Conservation (phyloP, 192 early-diverging fungal species). For the Linnemannia zychae region DNA sequence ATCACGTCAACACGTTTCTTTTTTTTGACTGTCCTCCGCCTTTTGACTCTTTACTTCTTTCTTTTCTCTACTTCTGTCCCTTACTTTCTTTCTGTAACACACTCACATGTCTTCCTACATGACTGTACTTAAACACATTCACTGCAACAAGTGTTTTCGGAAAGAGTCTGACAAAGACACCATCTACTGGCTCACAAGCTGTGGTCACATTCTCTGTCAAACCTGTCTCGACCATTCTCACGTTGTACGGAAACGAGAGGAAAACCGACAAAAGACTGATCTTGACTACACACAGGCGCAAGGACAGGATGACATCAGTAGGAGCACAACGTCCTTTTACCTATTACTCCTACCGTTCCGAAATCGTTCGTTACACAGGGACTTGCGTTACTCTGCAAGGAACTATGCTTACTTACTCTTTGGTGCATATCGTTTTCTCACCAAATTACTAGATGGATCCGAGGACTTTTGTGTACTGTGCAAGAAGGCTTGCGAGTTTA, state of each 20-base stretch:
- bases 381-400: no score
- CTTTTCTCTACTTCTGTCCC: background rate
- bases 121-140: slow-evolving; percentile 26
- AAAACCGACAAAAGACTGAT: background rate
- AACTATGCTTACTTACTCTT: no score
- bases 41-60: slow-evolving; percentile 8
- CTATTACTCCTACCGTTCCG: background rate
- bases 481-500: slow-evolving; percentile 31
- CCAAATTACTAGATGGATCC: slow-evolving; percentile 7
- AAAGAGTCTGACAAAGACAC: slow-evolving; percentile 3
- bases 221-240: slow-evolving; percentile 23
- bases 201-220: slow-evolving; percentile 42
- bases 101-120: background rate
- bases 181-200: slow-evolving; percentile 24
- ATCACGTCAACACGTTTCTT: no score
- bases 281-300: background rate
- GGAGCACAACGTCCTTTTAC: background rate
- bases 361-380: no score
- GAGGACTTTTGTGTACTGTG: slow-evolving; percentile 29
- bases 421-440: background rate
- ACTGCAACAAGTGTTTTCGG: slow-evolving; percentile 50
- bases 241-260: background rate
- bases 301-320: background rate
- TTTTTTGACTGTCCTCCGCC: background rate
- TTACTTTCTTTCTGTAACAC: background rate